A percentile compares a stretch with the other conserved stretches of the same genome.
These are phyloP conservation scores for Cryptococcus depauperatus DNA, from an alignment of 1,284 basidiomycete genomes.

Conservation along the genomic window DNA sequence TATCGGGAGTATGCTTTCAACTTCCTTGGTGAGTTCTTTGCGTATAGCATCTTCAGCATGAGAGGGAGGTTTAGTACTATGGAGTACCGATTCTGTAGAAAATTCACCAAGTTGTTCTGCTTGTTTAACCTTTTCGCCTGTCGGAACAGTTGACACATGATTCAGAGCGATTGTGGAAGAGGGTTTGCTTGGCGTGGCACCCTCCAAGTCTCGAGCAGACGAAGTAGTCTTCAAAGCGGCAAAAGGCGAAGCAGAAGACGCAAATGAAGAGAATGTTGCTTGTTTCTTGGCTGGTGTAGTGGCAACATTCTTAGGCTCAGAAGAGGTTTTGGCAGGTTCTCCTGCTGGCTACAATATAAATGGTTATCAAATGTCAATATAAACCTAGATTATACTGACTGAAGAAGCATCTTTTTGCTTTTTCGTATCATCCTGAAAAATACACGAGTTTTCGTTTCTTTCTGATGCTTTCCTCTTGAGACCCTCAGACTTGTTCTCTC, in stretches of 20 bases:
- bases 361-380: not conserved
- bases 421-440: constrained; percentile 11
- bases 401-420: constrained; percentile 18
- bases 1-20: too few species aligned
- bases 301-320: not conserved
- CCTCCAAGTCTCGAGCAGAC: constrained; percentile 1
- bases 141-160: not conserved
- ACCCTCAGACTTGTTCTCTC: constrained; percentile 15
- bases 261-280: constrained; percentile 55
- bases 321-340: not conserved
- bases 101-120: too few species aligned
- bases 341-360: not conserved
- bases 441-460: constrained; percentile 21
- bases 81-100: too few species aligned
- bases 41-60: too few species aligned
- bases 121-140: constrained; percentile 6
- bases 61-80: too few species aligned
- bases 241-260: constrained; percentile 57
- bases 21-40: too few species aligned
- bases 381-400: constrained; percentile 10
- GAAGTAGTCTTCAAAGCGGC: constrained; percentile 21
- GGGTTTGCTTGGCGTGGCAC: not conserved
- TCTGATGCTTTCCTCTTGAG: constrained; percentile 37
- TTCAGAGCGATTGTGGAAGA: constrained; percentile 17
- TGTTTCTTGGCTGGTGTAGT: constrained; percentile 19